Conservation (phyloP, 192 early-diverging fungal genomes). For the Coemansia sp. region DNA sequence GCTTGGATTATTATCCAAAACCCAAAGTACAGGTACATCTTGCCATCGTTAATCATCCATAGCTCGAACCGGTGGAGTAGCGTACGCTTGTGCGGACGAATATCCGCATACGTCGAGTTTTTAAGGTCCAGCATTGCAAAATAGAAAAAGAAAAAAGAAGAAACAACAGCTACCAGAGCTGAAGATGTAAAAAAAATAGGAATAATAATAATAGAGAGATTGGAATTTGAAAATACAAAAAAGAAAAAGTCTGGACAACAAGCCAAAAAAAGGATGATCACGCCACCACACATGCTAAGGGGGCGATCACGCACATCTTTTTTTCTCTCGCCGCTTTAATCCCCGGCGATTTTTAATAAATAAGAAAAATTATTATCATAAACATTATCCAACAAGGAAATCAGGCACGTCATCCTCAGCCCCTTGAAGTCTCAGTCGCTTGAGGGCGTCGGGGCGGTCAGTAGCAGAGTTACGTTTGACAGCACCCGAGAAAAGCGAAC, state of each 20-base stretch:
- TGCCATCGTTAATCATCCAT: conserved; percentile 58
- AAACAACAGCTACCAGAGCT: conserved; percentile 11
- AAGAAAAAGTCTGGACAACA: not conserved
- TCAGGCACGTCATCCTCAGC: conserved; percentile 11
- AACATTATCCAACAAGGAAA: conserved; percentile 17
- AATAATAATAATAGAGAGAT: not conserved
- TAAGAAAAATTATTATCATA: not conserved
- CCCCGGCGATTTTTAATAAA: too few species aligned
- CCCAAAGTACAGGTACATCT: conserved; percentile 59
- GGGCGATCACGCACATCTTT: not conserved
- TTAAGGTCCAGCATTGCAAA: conserved; percentile 47
- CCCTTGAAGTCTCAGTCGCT: conserved; percentile 14
- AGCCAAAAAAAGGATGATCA: not conserved
- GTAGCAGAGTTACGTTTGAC: not conserved
- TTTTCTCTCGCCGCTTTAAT: not conserved
- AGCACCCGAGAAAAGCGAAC: too few species aligned
- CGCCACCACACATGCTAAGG: not conserved
- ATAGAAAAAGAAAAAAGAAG: not conserved
- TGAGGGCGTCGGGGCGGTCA: not conserved
- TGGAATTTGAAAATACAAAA: conserved; percentile 5
- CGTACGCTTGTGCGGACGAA: conserved; percentile 39
- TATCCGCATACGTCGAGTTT: conserved; percentile 46
- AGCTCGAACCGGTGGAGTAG: conserved; percentile 51
- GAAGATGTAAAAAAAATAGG: conserved; percentile 1
- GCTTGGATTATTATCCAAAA: conserved; percentile 68